Conservation (phyloP, 176 grass and related monocot species). For the Elaeis guineensis region DNA sequence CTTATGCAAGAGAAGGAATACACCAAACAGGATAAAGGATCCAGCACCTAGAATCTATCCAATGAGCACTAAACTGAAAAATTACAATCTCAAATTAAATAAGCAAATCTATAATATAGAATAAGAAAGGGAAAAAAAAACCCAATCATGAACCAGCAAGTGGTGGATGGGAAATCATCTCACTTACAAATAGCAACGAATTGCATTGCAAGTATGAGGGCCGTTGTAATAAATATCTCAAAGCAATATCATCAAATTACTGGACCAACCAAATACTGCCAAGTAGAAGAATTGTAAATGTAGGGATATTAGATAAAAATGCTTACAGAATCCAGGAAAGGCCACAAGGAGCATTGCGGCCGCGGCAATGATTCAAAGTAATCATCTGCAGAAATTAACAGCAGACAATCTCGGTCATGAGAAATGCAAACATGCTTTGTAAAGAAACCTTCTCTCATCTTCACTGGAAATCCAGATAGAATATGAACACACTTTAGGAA, state of each 20-base stretch:
- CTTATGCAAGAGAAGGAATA: constrained; percentile 61
- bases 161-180: not conserved
- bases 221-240: constrained; percentile 30
- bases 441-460: too few species aligned
- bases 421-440: too few species aligned
- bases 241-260: too few species aligned
- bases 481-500: not conserved
- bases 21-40: constrained; percentile 46
- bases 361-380: constrained; percentile 32
- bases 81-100: too few species aligned
- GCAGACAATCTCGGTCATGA: too few species aligned
- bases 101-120: too few species aligned
- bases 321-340: constrained; percentile 63
- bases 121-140: too few species aligned
- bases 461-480: not conserved
- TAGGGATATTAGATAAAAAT: not conserved
- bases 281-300: too few species aligned
- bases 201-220: constrained; percentile 42
- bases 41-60: constrained; percentile 53
- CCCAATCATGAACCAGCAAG: too few species aligned
- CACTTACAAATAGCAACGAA: constrained; percentile 52
- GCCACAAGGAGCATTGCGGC: constrained; percentile 49
- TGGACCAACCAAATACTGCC: not conserved
- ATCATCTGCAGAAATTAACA: constrained; percentile 35
- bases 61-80: constrained; percentile 36